phyloP scores from a whole-genome alignment of 306 rosid species.

The Quercus variabilis region DNA sequence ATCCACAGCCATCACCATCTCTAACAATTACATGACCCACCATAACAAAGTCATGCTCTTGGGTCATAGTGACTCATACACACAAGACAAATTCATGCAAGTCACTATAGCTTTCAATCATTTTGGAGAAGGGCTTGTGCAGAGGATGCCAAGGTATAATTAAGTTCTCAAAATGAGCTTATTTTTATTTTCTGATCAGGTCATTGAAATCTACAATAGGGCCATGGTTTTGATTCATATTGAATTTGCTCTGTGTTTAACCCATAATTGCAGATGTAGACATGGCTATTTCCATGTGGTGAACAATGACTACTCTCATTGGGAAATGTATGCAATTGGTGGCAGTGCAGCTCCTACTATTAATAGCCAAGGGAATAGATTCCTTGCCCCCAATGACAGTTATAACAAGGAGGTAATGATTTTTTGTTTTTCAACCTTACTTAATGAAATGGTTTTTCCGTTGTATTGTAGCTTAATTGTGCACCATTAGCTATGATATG shows the following conservation, averaged over 20 bases:
- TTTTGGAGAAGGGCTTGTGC: slow-evolving; percentile 89
- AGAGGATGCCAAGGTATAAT: slow-evolving; percentile 67
- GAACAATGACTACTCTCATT: slow-evolving; percentile 88
- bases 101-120: slow-evolving; percentile 95
- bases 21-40: slow-evolving; percentile 73
- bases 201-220: background rate
- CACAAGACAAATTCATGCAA: slow-evolving; percentile 77
- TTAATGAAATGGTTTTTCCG: no score
- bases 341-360: slow-evolving; percentile 93
- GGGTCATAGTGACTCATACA: slow-evolving; percentile 81
- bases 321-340: slow-evolving; percentile 91
- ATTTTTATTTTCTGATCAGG: background rate
- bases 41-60: slow-evolving; percentile 95
- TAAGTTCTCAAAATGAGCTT: background rate
- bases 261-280: slow-evolving; percentile 63
- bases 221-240: background rate
- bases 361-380: slow-evolving; percentile 91
- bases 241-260: background rate
- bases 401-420: slow-evolving; percentile 62
- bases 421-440: no score
- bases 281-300: slow-evolving; percentile 96
- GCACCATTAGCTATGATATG: no score
- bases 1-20: slow-evolving; percentile 77
- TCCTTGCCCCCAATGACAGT: slow-evolving; percentile 60
- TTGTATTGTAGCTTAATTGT: no score